Evolutionary conservation across 192 early-diverging fungal genomes (phyloP).

Genomic region (Thamnidium elegans): DNA sequence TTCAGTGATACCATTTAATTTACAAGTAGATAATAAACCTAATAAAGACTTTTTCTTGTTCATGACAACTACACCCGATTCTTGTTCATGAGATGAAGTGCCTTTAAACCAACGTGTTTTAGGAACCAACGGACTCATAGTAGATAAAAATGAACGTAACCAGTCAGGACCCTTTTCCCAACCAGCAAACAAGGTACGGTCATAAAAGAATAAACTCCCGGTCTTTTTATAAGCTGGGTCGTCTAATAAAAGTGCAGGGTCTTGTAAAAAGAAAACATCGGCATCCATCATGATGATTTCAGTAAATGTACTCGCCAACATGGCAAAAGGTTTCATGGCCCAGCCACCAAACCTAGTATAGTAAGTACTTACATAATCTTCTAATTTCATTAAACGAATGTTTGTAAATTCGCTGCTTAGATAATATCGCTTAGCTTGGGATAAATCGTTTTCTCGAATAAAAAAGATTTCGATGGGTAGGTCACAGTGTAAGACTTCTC

Average conservation of each 20-base stretch:
- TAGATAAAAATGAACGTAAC: conserved; percentile 25
- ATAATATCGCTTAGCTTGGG: conserved; percentile 24
- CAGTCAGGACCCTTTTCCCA: conserved; percentile 39
- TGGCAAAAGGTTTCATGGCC: conserved; percentile 65
- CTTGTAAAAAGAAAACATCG: conserved; percentile 63
- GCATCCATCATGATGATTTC: conserved; percentile 64
- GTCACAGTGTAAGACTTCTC: conserved; percentile 33
- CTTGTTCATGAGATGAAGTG: conserved; percentile 45
- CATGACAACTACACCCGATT: conserved; percentile 57
- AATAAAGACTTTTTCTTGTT: conserved; percentile 47
- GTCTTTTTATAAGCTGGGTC: conserved; percentile 44
- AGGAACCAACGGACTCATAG: conserved; percentile 27
- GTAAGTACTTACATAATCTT: conserved; percentile 38
- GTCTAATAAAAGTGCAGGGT: conserved; percentile 47
- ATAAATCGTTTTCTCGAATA: conserved; percentile 42
- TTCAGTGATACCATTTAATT: conserved; percentile 48
- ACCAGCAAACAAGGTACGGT: conserved; percentile 50
- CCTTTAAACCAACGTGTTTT: conserved; percentile 31
- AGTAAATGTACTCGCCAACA: conserved; percentile 56
- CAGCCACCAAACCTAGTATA: conserved; percentile 48
- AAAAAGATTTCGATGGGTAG: conserved; percentile 61
- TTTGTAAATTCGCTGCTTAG: conserved; percentile 31
- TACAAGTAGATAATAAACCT: conserved; percentile 50
- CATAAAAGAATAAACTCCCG: conserved; percentile 58
- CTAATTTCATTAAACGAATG: conserved; percentile 38